Evolutionary conservation across 352 stramenopile species (phyloP).

Genomic region (Globisporangium iwayamae): DNA sequence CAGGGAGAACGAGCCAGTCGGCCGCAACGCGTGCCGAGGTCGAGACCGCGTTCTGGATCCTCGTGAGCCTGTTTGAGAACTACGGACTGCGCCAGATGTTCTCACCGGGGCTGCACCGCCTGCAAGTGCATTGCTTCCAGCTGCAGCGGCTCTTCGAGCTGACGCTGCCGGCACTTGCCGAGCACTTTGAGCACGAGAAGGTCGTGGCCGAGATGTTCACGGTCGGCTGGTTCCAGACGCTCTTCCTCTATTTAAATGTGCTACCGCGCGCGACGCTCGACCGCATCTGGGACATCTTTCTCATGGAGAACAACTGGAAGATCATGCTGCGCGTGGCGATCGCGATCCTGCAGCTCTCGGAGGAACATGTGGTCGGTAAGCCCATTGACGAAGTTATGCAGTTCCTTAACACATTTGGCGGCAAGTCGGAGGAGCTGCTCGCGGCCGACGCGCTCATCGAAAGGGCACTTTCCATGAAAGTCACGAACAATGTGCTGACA

Average conservation of each 20-base stretch:
- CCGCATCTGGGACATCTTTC: constrained; percentile 85
- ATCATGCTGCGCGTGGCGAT: constrained; percentile 75
- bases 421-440: constrained; percentile 51
- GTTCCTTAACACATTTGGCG: constrained; percentile 84
- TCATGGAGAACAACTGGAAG: constrained; percentile 86
- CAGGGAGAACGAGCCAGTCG: constrained; percentile 22
- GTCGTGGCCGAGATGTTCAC: constrained; percentile 86
- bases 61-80: constrained; percentile 77
- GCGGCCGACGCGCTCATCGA: constrained; percentile 41
- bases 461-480: constrained; percentile 61
- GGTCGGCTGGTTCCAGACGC: constrained; percentile 86
- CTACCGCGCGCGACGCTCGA: constrained; percentile 65
- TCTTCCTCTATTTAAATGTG: constrained; percentile 86
- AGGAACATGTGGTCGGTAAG: constrained; percentile 56
- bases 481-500: constrained; percentile 71
- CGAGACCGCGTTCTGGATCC: constrained; percentile 76
- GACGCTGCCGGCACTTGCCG: constrained; percentile 43
- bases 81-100: constrained; percentile 83
- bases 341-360: constrained; percentile 62
- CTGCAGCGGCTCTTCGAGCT: constrained; percentile 65
- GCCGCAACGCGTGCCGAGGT: constrained; percentile 49
- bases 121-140: constrained; percentile 84
- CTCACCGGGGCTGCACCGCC: constrained; percentile 54
- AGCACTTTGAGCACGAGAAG: constrained; percentile 75
- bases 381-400: constrained; percentile 84